Conservation (phyloP, 352 stramenopile genomes). For the Phytopythium vexans region DNA sequence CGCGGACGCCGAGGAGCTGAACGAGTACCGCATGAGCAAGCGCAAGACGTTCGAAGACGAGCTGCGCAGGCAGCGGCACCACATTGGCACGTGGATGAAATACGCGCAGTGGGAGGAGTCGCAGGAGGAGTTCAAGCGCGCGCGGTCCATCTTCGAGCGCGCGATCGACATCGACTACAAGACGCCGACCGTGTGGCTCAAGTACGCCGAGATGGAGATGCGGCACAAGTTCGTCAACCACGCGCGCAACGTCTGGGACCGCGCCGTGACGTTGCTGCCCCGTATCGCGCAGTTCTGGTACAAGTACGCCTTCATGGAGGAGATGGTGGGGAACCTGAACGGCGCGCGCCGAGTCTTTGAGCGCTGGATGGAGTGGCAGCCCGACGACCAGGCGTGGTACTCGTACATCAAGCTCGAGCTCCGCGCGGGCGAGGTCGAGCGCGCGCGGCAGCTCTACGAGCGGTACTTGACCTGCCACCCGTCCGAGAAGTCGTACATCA, state of each 20-base stretch:
- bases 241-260: conserved; percentile 95
- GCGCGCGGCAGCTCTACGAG: conserved; percentile 92
- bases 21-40: conserved; percentile 92
- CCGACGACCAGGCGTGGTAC: conserved; percentile 97
- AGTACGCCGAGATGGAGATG: conserved; percentile 99
- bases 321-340: conserved; percentile 96
- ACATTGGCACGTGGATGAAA: conserved; percentile 98
- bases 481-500: conserved; percentile 92
- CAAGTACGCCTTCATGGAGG: conserved; percentile 99
- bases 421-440: conserved; percentile 80
- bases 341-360: conserved; percentile 96
- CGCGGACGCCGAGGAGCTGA: conserved; percentile 89
- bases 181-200: conserved; percentile 94
- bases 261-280: conserved; percentile 93
- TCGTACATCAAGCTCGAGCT: conserved; percentile 99
- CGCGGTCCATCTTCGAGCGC: conserved; percentile 96
- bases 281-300: conserved; percentile 99
- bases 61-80: conserved; percentile 93
- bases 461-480: conserved; percentile 92
- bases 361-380: conserved; percentile 96
- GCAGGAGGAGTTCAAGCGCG: conserved; percentile 97
- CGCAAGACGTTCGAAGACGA: conserved; percentile 94
- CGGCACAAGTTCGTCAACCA: conserved; percentile 99
- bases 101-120: conserved; percentile 99
- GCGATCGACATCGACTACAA: conserved; percentile 98